Evolutionary conservation across 495 filamentous ascomycete species (phyloP).

Genomic region (Neurospora sp.): DNA sequence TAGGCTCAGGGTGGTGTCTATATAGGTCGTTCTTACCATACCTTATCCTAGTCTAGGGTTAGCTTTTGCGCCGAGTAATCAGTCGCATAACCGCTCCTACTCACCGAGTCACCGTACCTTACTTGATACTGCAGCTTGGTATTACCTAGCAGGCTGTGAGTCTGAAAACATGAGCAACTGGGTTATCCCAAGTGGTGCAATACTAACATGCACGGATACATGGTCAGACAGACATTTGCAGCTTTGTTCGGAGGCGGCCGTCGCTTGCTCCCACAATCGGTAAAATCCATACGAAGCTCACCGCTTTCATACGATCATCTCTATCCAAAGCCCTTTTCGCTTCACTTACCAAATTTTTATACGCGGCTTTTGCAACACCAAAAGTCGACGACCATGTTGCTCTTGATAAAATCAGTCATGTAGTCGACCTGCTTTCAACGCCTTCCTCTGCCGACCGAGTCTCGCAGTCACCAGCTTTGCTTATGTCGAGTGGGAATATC

Average conservation of each 20-base stretch:
- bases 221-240: background rate
- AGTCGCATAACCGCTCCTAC: background rate
- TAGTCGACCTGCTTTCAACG: background rate
- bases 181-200: background rate
- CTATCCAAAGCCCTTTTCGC: background rate
- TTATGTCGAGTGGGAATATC: background rate
- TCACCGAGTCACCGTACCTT: background rate
- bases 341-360: background rate
- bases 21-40: background rate
- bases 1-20: background rate
- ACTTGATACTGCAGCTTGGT: background rate
- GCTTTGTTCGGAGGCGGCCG: background rate
- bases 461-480: background rate
- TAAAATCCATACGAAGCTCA: background rate
- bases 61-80: background rate
- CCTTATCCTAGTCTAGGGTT: background rate
- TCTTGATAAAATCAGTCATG: background rate
- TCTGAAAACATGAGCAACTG: background rate
- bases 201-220: background rate
- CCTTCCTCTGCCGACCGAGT: background rate
- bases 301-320: background rate
- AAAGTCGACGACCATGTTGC: background rate
- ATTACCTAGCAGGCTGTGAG: background rate
- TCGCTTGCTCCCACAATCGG: background rate
- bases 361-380: background rate